Evolutionary conservation across 2,329 filamentous ascomycete species (phyloP), one percentile per base, ranked within the genome.

Genomic region (Fusarium napiforme): DNA sequence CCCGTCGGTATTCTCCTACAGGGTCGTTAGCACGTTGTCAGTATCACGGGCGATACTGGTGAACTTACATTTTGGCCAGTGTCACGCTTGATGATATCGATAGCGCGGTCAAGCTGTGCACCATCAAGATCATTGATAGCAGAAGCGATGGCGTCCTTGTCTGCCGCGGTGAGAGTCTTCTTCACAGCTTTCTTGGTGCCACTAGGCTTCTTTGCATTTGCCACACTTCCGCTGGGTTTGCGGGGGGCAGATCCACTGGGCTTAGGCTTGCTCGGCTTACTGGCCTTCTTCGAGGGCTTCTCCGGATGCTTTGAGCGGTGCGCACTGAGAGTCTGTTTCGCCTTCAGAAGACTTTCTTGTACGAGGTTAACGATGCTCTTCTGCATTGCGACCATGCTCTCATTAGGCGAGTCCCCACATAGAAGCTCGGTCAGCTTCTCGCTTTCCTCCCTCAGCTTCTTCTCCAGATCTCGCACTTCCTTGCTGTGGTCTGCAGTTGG

Each of bases 101-200:
- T 93, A 1, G 96, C 94, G 75, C 91, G 90, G 56, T 92, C 89
- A 78, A 97, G 92, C 74, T 94, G 91, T n/a, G 87, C 86, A 56
- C 93, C 92, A 23, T 95, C 91, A 64, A 98, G 90, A 71, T 92
- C 91, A 77, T 92, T 93, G 72, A 97, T 96, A 19, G 93, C 93
- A 66, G 92, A 92, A 4, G 94, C 96, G 65, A 99, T 97, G 74
- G 95, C 90, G 65, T 96, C 94, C 85, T 98, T 98, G 83, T 99
- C 95, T 7, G 92, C 87, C 67, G 90, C 92, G 49, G 94, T 90
- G 78, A 93, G 89, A 60, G 88, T 88, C 78, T 82, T 84, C 77
- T 84, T 85, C 10, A 82, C 78, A 8, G 83, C 78, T 77, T 88
- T 88, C 80, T 90, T 85, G 65, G 80, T 78, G 40, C 80, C 78